Percentiles rank a stretch among this genome's conserved stretches.
These are phyloP conservation scores for Anthoceros angustus DNA, from an alignment of 225 moss, liverwort and hornwort species.

Conservation along the genomic window DNA sequence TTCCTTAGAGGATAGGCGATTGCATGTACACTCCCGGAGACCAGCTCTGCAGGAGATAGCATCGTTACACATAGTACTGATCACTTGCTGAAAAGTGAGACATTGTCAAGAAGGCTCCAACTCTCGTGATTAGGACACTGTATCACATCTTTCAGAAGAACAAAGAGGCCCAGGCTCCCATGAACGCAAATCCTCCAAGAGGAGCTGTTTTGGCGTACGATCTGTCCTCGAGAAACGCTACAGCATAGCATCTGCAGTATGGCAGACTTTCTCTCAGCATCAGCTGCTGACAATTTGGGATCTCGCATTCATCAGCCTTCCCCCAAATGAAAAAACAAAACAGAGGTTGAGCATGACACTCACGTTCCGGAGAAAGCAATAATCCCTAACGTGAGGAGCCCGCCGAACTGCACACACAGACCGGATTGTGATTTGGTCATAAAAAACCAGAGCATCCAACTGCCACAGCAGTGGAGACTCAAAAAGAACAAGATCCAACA, in stretches of 20 bases:
- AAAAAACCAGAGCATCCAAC: background rate
- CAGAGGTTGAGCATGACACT: slow-evolving; percentile 13
- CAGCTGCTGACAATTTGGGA: background rate
- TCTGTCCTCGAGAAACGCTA: slow-evolving; percentile 52
- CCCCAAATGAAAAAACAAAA: background rate
- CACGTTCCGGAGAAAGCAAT: slow-evolving; percentile 89
- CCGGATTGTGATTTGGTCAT: background rate
- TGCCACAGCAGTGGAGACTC: background rate
- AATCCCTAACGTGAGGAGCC: slow-evolving; percentile 66
- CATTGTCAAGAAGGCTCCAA: background rate
- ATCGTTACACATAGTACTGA: too few relatives aligned
- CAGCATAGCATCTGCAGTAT: slow-evolving; percentile 56
- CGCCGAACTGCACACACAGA: slow-evolving; percentile 55
- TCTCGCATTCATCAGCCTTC: background rate
- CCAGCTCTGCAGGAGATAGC: too few relatives aligned
- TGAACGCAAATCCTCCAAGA: slow-evolving; percentile 67
- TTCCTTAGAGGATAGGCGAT: too few relatives aligned
- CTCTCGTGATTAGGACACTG: background rate
- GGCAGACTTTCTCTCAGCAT: background rate
- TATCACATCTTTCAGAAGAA: slow-evolving; percentile 28
- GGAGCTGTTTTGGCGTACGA: slow-evolving; percentile 61
- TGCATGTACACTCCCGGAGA: too few relatives aligned
- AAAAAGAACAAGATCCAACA: background rate
- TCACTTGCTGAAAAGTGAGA: too few relatives aligned
- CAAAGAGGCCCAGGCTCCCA: slow-evolving; percentile 68